Percentiles rank a stretch among this genome's conserved stretches.
These are phyloP conservation scores for Cerioporus squamosus DNA, from an alignment of 1,284 basidiomycete species.

Conservation along the genomic window DNA sequence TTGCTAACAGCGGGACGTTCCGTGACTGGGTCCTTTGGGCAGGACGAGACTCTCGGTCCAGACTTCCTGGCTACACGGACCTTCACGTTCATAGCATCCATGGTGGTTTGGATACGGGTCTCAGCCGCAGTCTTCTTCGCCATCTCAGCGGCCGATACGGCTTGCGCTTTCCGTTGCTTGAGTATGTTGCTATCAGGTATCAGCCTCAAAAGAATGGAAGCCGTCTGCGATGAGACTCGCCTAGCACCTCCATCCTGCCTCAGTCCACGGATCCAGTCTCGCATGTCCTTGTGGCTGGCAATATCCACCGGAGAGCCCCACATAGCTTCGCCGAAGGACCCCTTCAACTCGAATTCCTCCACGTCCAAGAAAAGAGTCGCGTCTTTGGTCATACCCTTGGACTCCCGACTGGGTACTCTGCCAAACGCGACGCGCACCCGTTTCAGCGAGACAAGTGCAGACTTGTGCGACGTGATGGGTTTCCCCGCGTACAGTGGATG, in stretches of 20 bases:
- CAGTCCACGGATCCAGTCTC: conserved; percentile 54
- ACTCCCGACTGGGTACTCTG: conserved; percentile 46
- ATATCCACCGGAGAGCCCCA: conserved; percentile 54
- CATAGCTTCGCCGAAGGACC: conserved; percentile 44
- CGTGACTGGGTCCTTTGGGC: not conserved
- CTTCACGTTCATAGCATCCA: conserved; percentile 15
- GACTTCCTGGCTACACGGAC: conserved; percentile 20
- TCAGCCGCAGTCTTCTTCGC: not conserved
- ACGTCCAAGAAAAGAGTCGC: conserved; percentile 54
- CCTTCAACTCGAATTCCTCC: conserved; percentile 39
- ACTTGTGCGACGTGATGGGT: conserved; percentile 36
- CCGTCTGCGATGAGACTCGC: conserved; percentile 38
- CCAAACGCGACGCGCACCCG: conserved; percentile 51
- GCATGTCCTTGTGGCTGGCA: conserved; percentile 42
- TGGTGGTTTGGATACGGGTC: conserved; percentile 6
- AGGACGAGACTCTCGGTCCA: not conserved
- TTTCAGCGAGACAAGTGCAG: conserved; percentile 43
- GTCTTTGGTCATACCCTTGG: conserved; percentile 37
- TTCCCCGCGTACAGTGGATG: conserved; percentile 22
- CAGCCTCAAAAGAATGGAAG: not conserved
- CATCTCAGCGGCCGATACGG: conserved; percentile 9
- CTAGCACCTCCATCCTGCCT: conserved; percentile 57
- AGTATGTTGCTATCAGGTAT: conserved; percentile 39
- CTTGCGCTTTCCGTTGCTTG: conserved; percentile 42
- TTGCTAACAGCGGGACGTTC: conserved; percentile 4